Evolutionary conservation across 352 stramenopile genomes (phyloP), one percentile per base, ranked within the genome.

Genomic region (Pythium dissotocum): DNA sequence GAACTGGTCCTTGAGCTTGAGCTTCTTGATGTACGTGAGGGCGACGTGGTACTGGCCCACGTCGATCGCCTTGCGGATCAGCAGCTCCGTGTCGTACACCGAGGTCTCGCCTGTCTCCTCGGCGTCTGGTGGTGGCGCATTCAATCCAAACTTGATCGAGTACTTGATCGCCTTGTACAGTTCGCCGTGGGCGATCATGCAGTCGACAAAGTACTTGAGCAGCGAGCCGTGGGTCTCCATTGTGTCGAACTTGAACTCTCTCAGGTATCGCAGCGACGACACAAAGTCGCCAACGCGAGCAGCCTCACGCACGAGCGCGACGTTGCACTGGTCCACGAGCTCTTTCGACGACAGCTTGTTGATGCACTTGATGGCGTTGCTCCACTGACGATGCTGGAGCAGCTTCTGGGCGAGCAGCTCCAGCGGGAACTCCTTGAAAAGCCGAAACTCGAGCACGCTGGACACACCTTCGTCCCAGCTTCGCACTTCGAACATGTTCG

Each of bases 111-210:
- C 64, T 51, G 70, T 73, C 51, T 71, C 72, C 61, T 77, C 53
- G 55, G 74, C 40, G 38, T 85, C 78, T 33, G 73, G 71, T 1
- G 72, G 61, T 2, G 56, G 57, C 2, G 62, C 26, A 38, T 70
- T 64, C 18, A 95, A 61, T 3, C 80, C 83, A 61, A 95, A 94
- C 66, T 95, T 95, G 69, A 91, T 88, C 35, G 86, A 76, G 61
- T 95, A 95, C 76, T 95, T 95, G 68, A 95, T 91, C 2, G 88
- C 85, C 67, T 95, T 95, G 84, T 95, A 95, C 52, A 93, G 85
- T 59, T 95, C 88, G 2, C 73, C 65, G 46, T 90, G 82, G 6
- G 58, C 63, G n/a, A 93, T 53, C 84, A 94, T 89, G 7, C 71
- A 74, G 65, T 91, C 76, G 12, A 95, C 74, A 26, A 92, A 57